phyloP scores from a whole-genome alignment of 345 rosid species.

The Syzygium grande region DNA sequence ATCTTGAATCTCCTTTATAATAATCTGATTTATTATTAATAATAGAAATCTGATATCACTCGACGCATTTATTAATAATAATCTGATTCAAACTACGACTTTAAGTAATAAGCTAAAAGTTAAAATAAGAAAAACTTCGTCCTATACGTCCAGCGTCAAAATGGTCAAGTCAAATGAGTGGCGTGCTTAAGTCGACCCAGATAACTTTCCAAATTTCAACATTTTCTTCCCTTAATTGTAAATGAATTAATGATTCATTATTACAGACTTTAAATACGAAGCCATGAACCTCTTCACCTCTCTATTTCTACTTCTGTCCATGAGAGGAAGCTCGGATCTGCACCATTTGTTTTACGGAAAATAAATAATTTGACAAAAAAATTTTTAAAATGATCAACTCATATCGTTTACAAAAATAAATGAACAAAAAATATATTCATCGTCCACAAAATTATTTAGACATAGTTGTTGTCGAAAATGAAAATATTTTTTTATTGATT shows the following conservation, averaged over 20 bases:
- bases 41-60: not conserved
- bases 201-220: not conserved
- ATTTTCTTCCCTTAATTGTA: not conserved
- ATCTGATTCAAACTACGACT: not conserved
- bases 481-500: no score
- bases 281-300: constrained; percentile 20
- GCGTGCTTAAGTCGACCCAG: not conserved
- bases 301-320: constrained; percentile 13
- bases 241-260: not conserved
- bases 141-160: not conserved
- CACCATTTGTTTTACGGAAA: no score
- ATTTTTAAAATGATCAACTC: no score
- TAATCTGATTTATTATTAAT: no score
- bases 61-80: not conserved
- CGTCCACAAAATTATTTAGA: no score
- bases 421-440: no score
- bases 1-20: not conserved
- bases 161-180: not conserved
- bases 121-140: not conserved
- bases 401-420: no score
- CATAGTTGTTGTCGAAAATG: no score
- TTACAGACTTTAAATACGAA: constrained; percentile 18
- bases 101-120: not conserved
- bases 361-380: no score
- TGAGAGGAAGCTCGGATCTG: constrained; percentile 36